These are phyloP conservation scores for Trichocladium uniseriatum DNA, from an alignment of 495 filamentous ascomycete genomes.

Conservation along the genomic window DNA sequence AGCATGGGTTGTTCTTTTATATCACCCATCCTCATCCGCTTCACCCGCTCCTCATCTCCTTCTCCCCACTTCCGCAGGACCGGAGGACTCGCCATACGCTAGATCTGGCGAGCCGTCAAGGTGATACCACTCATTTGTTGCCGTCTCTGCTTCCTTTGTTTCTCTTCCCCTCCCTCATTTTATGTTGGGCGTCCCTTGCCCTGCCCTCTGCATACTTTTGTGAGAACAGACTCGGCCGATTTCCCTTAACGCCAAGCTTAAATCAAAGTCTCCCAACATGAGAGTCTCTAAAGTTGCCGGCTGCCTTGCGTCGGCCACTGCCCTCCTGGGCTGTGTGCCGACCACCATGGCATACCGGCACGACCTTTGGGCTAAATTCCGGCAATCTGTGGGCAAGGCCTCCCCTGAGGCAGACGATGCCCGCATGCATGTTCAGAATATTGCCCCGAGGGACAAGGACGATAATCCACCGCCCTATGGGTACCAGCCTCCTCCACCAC, in stretches of 20 bases:
- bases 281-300: conserved; percentile 23
- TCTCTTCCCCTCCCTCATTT: not conserved
- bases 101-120: not conserved
- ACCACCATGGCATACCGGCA: conserved; percentile 20
- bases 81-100: not conserved
- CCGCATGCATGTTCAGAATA: not conserved
- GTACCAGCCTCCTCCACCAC: conserved; percentile 32
- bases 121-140: not conserved
- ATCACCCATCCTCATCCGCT: conserved; percentile 16
- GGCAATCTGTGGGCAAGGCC: conserved; percentile 15
- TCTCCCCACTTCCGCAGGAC: not conserved
- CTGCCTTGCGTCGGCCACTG: conserved; percentile 27
- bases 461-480: conserved; percentile 38
- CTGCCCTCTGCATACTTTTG: not conserved
- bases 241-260: too few species aligned
- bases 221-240: not conserved
- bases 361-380: conserved; percentile 19
- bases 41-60: not conserved
- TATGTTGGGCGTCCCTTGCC: not conserved
- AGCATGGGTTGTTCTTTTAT: conserved; percentile 19
- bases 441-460: conserved; percentile 21
- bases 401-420: not conserved
- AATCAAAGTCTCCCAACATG: conserved; percentile 25
- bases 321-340: conserved; percentile 26
- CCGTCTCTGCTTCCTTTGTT: not conserved